phyloP scores from a whole-genome alignment of 768 basidiomycete genomes.

The Boletus speciosus region DNA sequence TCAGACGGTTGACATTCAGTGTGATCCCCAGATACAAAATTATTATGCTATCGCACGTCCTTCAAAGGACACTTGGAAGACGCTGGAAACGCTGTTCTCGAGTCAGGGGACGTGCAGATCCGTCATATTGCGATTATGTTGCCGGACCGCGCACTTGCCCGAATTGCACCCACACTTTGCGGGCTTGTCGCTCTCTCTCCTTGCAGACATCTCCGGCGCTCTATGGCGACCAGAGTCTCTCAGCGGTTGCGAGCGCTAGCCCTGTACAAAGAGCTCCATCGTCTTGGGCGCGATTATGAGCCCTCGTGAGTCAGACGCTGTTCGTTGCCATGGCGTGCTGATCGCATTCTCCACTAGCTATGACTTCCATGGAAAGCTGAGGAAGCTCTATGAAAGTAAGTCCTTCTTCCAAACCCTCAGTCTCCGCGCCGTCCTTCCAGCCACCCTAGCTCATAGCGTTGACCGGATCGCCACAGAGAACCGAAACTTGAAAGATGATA shows the following conservation, averaged over 20 bases:
- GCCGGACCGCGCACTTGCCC: background rate
- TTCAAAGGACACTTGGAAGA: too few relatives aligned
- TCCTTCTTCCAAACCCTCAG: background rate
- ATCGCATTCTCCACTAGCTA: slow-evolving; percentile 47
- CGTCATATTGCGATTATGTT: too few relatives aligned
- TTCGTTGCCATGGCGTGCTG: slow-evolving; percentile 9
- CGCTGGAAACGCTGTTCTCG: too few relatives aligned
- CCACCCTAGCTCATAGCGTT: background rate
- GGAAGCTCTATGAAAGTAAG: slow-evolving; percentile 73
- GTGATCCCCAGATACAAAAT: background rate
- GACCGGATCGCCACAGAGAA: slow-evolving; percentile 49
- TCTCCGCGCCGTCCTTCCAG: background rate
- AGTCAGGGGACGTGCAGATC: too few relatives aligned
- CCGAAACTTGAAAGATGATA: slow-evolving; percentile 55
- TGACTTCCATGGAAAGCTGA: slow-evolving; percentile 70
- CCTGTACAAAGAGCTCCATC: slow-evolving; percentile 79
- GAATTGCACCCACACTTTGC: background rate
- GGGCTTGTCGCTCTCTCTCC: background rate
- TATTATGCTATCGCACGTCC: background rate
- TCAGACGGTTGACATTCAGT: background rate
- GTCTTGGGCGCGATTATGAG: slow-evolving; percentile 80
- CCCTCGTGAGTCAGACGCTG: slow-evolving; percentile 54
- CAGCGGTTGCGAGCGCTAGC: slow-evolving; percentile 60
- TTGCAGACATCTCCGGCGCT: background rate
- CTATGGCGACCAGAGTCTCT: slow-evolving; percentile 49